phyloP scores from a whole-genome alignment of 2,329 filamentous ascomycete genomes.

The Paecilomyces sp. region DNA sequence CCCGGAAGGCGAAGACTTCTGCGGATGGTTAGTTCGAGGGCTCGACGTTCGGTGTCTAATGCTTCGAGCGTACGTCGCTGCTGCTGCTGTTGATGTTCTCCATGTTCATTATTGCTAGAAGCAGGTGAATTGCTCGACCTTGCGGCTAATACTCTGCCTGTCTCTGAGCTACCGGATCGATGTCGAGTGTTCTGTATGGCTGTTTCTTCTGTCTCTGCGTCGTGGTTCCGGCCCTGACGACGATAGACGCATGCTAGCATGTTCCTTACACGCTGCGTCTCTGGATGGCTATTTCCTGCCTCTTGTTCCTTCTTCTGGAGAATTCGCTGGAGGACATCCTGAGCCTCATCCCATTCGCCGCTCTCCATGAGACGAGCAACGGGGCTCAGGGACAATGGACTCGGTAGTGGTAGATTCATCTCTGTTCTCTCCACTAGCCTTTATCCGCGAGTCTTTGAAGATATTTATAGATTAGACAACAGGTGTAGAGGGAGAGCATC shows the following conservation, averaged over 20 bases:
- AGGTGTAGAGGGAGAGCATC: neutral
- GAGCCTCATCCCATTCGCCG: slow-evolving; percentile 7
- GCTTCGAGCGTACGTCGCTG: slow-evolving; percentile 2
- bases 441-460: neutral
- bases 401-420: slow-evolving; percentile 9
- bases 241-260: slow-evolving; percentile 8
- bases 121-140: slow-evolving; percentile 4
- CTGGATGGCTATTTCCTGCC: neutral
- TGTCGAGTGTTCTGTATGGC: slow-evolving; percentile 1
- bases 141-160: slow-evolving; percentile 1
- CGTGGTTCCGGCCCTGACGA: slow-evolving; percentile 3
- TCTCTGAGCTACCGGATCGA: slow-evolving; percentile 2
- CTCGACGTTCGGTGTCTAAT: slow-evolving; percentile 3
- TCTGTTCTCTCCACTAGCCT: neutral
- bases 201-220: slow-evolving; percentile 5
- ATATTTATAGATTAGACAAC: neutral
- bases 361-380: slow-evolving; percentile 6
- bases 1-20: neutral
- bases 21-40: slow-evolving; percentile 1
- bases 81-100: neutral
- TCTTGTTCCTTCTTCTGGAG: slow-evolving; percentile 1
- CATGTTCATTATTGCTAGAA: too few species aligned
- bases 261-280: slow-evolving; percentile 5
- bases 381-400: slow-evolving; percentile 4
- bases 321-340: slow-evolving; percentile 3